Evolutionary conservation across 1,284 basidiomycete genomes (phyloP).

Genomic region (Cutaneotrichosporon sp.): DNA sequence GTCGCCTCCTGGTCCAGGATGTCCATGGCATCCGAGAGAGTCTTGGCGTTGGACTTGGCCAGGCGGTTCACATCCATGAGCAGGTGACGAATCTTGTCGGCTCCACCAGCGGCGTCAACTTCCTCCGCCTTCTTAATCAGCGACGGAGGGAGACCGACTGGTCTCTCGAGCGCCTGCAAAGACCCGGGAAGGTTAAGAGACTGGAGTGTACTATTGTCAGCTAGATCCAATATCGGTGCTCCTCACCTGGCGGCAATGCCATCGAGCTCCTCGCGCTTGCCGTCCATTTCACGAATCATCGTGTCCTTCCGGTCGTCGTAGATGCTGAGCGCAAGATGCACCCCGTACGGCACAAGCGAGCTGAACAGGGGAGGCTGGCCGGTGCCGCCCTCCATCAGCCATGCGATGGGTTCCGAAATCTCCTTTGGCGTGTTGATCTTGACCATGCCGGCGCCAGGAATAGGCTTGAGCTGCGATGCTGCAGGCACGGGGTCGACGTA

Average conservation of each 20-base stretch:
- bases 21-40: conserved; percentile 78
- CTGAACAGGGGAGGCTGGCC: conserved; percentile 63
- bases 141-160: conserved; percentile 81
- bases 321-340: conserved; percentile 75
- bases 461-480: conserved; percentile 61
- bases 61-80: conserved; percentile 69
- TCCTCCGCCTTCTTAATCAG: conserved; percentile 81
- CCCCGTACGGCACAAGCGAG: conserved; percentile 79
- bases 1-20: conserved; percentile 82
- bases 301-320: conserved; percentile 79
- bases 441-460: conserved; percentile 67
- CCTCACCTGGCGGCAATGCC: conserved; percentile 60
- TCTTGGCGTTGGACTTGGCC: conserved; percentile 58
- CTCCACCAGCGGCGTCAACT: conserved; percentile 71
- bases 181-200: conserved; percentile 75
- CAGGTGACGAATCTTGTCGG: conserved; percentile 63
- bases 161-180: conserved; percentile 80
- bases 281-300: conserved; percentile 63
- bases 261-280: conserved; percentile 63
- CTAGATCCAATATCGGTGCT: neutral
- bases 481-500: conserved; percentile 86
- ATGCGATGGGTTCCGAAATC: conserved; percentile 57
- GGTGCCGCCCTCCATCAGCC: conserved; percentile 51
- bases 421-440: conserved; percentile 60
- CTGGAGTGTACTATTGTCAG: conserved; percentile 61